Evolutionary conservation across 2,329 filamentous ascomycete genomes (phyloP).

Genomic region (Paracamarosporium sp.): DNA sequence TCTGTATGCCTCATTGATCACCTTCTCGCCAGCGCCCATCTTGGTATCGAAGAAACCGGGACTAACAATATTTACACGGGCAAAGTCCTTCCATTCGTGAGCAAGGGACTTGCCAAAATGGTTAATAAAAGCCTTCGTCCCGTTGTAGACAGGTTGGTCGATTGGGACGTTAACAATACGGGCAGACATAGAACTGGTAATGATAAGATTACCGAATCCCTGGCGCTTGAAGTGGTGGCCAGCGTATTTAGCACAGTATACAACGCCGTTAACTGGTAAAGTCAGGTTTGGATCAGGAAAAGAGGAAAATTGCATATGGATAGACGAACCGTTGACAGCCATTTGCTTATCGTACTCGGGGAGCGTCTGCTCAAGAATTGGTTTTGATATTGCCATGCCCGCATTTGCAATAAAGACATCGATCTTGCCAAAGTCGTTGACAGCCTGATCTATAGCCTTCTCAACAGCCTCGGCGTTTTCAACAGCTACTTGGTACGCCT

Average conservation of each 20-base stretch:
- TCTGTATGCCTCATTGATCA: constrained; percentile 70
- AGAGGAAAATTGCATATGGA: neutral
- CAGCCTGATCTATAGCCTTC: constrained; percentile 64
- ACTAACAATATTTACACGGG: constrained; percentile 69
- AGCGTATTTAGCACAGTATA: constrained; percentile 52
- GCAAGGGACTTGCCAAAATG: constrained; percentile 67
- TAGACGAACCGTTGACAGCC: neutral
- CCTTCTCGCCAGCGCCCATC: constrained; percentile 65
- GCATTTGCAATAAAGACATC: constrained; percentile 73
- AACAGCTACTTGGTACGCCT: constrained; percentile 69
- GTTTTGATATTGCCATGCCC: constrained; percentile 64
- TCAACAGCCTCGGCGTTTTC: constrained; percentile 61
- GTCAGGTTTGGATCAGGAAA: neutral
- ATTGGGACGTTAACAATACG: constrained; percentile 82
- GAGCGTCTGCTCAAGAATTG: constrained; percentile 54
- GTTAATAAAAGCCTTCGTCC: constrained; percentile 67
- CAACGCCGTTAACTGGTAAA: constrained; percentile 58
- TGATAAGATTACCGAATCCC: constrained; percentile 64
- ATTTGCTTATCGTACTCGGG: neutral
- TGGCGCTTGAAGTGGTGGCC: constrained; percentile 52
- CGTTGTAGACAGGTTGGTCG: constrained; percentile 58
- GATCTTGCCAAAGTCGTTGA: constrained; percentile 72
- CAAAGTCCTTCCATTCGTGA: constrained; percentile 72
- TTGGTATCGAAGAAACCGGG: constrained; percentile 72
- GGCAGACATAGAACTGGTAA: constrained; percentile 73